phyloP scores from a whole-genome alignment of 2,329 filamentous ascomycete species.

The Sclerotinia trifoliorum region DNA sequence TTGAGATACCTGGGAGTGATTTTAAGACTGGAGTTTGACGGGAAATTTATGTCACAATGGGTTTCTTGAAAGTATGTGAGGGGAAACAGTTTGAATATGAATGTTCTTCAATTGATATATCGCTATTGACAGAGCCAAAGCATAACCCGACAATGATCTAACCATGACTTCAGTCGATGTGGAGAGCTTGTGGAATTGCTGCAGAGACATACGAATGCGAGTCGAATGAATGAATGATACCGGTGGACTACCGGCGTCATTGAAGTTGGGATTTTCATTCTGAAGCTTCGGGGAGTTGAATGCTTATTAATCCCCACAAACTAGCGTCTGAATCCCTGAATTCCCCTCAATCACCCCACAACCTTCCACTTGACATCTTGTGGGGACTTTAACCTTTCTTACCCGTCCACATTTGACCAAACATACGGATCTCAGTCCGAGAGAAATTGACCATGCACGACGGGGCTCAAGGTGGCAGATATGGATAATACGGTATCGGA shows the following conservation, averaged over 20 bases:
- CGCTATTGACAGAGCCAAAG: slow-evolving; percentile 1
- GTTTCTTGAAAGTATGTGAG: background rate
- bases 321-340: background rate
- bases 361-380: slow-evolving; percentile 6
- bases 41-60: slow-evolving; percentile 14
- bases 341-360: slow-evolving; percentile 12
- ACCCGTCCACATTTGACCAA: background rate
- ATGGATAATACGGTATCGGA: background rate
- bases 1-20: background rate
- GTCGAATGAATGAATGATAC: background rate
- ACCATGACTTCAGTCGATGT: background rate
- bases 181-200: slow-evolving; percentile 16
- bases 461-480: background rate
- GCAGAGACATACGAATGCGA: background rate
- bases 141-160: background rate
- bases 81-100: slow-evolving; percentile 7
- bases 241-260: slow-evolving; percentile 4
- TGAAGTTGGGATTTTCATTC: slow-evolving; percentile 4
- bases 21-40: background rate
- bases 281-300: background rate
- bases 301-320: slow-evolving; percentile 11
- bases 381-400: slow-evolving; percentile 2
- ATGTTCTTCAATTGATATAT: slow-evolving; percentile 15
- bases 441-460: background rate
- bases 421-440: background rate